A percentile compares a stretch with the other conserved stretches of the same genome.
Evolutionary conservation across 2,329 filamentous ascomycete genomes (phyloP).

Genomic region (Dothideomycetes sp.): DNA sequence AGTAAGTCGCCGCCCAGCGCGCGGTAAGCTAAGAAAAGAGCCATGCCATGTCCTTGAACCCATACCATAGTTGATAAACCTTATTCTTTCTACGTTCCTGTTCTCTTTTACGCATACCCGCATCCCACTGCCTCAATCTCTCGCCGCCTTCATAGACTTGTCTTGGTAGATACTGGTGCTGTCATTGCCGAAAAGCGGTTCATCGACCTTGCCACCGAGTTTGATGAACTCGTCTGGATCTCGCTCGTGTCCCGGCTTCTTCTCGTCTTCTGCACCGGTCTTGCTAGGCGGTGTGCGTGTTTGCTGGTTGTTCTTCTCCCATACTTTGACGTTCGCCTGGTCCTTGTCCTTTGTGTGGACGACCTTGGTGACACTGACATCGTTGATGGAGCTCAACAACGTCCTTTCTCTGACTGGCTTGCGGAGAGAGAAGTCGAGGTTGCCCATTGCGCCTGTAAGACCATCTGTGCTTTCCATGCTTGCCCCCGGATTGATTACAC

Average conservation of each 20-base stretch:
- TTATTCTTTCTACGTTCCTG: no score
- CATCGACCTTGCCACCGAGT: conserved; percentile 78
- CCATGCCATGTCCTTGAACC: no score
- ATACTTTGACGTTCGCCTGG: conserved; percentile 58
- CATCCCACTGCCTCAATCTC: not conserved
- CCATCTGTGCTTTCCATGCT: conserved; percentile 79
- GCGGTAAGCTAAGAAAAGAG: no score
- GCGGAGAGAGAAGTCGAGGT: conserved; percentile 73
- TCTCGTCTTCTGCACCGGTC: conserved; percentile 19
- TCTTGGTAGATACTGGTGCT: conserved; percentile 10
- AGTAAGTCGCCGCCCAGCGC: no score
- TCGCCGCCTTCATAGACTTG: conserved; percentile 4
- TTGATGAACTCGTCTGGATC: conserved; percentile 68
- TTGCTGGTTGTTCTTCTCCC: conserved; percentile 54
- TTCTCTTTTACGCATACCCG: no score
- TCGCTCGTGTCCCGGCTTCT: conserved; percentile 36
- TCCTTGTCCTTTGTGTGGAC: conserved; percentile 43
- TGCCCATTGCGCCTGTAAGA: conserved; percentile 72
- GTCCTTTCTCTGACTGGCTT: conserved; percentile 76
- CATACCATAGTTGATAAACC: no score
- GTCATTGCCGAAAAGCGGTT: conserved; percentile 61
- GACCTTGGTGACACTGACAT: conserved; percentile 52
- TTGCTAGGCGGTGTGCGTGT: conserved; percentile 19
- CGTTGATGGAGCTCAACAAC: conserved; percentile 69
- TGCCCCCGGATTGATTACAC: conserved; percentile 7